Evolutionary conservation across 306 rosid species (phyloP), one percentile per base, ranked within the genome.

Genomic region (Dalbergia cochinchinensis): DNA sequence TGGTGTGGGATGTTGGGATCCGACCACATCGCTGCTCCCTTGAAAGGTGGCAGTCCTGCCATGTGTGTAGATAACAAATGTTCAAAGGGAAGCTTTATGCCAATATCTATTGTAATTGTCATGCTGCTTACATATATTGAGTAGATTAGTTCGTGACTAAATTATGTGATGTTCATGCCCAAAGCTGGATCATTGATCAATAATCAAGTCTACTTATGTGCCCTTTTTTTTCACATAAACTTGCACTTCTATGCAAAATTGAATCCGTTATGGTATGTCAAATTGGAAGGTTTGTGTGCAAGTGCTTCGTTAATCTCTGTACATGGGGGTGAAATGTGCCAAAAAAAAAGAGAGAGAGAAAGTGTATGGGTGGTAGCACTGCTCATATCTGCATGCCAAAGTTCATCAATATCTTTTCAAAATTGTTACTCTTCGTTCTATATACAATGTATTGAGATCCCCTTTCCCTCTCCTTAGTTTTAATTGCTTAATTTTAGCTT

Each of bases 1-100:
- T 63, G 83, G 91, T 20, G 57, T 90, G 94, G 89, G 89, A 72
- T 70, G 94, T 81, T 82, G 85, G 90, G 76, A 74, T 84, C 72
- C 76, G 50, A 78, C 72, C 85, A 82, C 80, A 73, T 80, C 33
- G 7, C 0, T 89, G 91, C 82, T 80, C 90, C 91, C 85, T 85
- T 65, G 76, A 71, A 67, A 79, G 76, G 76, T 75, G 79, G 67
- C 85, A 84, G 18, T 59, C 64, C 55, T 76, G 90, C 51, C 85
- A 81, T 60, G 72, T 45, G 15, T 62, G 58, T 35, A 69, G 50
- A 86, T 71, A 70, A 69, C 84, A 59, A 53, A 81, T 72, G 51
- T 51, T 73, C 80, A 58, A 65, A 73, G 48, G 11, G 71, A 5
- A 75, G 64, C 54, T 22, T 78, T 69, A 58, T 31, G 33, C 64